Evolutionary conservation across 768 basidiomycete species (phyloP).

Genomic region (Solioccasus polychromus): DNA sequence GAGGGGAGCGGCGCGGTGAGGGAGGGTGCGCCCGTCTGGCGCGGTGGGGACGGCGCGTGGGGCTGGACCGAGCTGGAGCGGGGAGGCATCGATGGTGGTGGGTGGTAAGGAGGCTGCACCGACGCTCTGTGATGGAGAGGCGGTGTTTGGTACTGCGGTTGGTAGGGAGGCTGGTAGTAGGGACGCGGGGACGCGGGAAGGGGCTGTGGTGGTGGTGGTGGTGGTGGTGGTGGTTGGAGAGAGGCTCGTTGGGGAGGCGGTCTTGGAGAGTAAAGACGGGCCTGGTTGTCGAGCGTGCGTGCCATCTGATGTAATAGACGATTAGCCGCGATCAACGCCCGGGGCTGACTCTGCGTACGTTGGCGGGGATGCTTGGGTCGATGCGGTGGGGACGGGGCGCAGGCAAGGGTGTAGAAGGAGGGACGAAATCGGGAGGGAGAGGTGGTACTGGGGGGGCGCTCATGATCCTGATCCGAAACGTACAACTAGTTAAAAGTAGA

Average conservation of each 20-base stretch:
- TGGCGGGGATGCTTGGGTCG: conserved; percentile 57
- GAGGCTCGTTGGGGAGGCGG: conserved; percentile 20
- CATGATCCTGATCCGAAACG: too few species aligned
- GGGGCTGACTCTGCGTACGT: conserved; percentile 55
- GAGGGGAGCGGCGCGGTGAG: conserved; percentile 70
- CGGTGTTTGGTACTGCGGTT: conserved; percentile 19
- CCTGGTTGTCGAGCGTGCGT: conserved; percentile 52
- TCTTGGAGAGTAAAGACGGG: conserved; percentile 25
- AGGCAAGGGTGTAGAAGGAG: conserved; percentile 47
- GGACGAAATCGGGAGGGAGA: conserved; percentile 17
- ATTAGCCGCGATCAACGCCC: conserved; percentile 14
- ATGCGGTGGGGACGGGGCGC: conserved; percentile 67
- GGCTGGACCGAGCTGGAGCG: conserved; percentile 15
- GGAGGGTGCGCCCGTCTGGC: conserved; percentile 35
- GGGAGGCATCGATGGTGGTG: too few species aligned
- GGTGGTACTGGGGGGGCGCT: conserved; percentile 32
- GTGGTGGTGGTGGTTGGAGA: conserved; percentile 24
- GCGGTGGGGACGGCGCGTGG: conserved; percentile 24
- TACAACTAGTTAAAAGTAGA: too few species aligned
- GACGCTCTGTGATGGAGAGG: conserved; percentile 25
- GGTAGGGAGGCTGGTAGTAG: conserved; percentile 16
- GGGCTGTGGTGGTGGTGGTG: conserved; percentile 18
- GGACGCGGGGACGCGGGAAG: conserved; percentile 27
- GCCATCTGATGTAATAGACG: conserved; percentile 54
- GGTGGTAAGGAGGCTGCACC: conserved; percentile 25